Conservation (phyloP, 2,329 filamentous ascomycete species). For the Fusarium dlaminii region DNA sequence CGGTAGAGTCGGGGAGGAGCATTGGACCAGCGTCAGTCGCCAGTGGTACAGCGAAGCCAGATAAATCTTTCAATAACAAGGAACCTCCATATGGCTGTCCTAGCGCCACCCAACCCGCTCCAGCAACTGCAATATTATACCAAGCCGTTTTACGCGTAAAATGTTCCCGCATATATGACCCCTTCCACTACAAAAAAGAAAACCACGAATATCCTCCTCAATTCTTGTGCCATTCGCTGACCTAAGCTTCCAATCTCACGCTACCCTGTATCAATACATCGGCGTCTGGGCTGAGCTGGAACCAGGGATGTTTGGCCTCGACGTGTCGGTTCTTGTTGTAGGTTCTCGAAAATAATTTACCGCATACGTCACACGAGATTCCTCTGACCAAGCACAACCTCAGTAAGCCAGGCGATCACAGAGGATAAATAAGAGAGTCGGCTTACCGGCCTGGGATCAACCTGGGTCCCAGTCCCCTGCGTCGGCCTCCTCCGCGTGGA, state of each 20-base stretch:
- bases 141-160: slow-evolving; percentile 65
- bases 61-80: slow-evolving; percentile 79
- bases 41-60: slow-evolving; percentile 87
- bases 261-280: rapidly evolving
- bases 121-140: slow-evolving; percentile 77
- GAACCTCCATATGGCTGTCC: slow-evolving; percentile 81
- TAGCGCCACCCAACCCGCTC: slow-evolving; percentile 73
- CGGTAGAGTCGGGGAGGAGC: background rate
- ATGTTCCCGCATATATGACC: rapidly evolving
- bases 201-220: rapidly evolving
- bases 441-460: rapidly evolving
- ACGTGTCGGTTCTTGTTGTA: slow-evolving; percentile 1
- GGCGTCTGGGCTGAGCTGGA: rapidly evolving
- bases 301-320: rapidly evolving
- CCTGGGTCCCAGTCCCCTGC: rapidly evolving
- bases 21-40: slow-evolving; percentile 48
- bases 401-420: rapidly evolving
- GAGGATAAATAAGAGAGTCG: rapidly evolving
- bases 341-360: background rate
- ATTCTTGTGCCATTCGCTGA: rapidly evolving
- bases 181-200: background rate
- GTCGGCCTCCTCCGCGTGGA: background rate
- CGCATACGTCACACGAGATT: background rate
- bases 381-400: background rate
- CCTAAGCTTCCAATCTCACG: background rate